phyloP scores from a whole-genome alignment of 2,329 filamentous ascomycete genomes.

The Claviceps lovelessii region DNA sequence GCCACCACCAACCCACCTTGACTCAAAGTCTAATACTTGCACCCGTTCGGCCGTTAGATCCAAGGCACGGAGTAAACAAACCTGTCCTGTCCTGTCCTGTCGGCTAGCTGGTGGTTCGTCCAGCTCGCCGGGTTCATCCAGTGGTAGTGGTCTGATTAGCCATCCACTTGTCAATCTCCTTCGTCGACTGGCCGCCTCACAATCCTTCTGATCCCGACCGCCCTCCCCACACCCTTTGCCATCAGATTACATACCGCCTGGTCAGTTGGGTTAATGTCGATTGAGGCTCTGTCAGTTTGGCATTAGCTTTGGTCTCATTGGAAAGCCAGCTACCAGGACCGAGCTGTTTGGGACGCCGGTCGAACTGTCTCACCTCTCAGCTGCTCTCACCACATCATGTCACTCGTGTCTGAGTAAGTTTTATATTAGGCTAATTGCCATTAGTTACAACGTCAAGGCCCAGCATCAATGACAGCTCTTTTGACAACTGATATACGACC shows the following conservation, averaged over 20 bases:
- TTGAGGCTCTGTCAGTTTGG: conserved; percentile 7
- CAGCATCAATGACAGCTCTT: not conserved
- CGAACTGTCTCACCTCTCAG: not conserved
- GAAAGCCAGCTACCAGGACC: conserved; percentile 4
- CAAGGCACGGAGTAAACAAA: not conserved
- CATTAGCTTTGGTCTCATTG: conserved; percentile 4
- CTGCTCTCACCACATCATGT: conserved; percentile 21
- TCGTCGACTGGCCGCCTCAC: not conserved
- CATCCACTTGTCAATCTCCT: not conserved
- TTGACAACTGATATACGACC: conserved; percentile 7
- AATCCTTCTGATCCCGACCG: not conserved
- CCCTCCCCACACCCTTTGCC: conserved; percentile 2
- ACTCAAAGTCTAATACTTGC: not conserved
- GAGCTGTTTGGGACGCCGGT: not conserved
- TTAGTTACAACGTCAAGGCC: not conserved
- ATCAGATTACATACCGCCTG: not conserved
- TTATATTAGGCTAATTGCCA: not conserved
- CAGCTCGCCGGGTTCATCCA: conserved; percentile 4
- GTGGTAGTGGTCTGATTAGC: conserved; percentile 12
- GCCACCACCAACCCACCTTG: not conserved
- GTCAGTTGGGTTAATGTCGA: conserved; percentile 5
- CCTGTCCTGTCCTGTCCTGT: not conserved
- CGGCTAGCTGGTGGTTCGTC: conserved; percentile 6
- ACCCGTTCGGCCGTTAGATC: not conserved
- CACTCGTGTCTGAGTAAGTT: conserved; percentile 34